Percentiles rank a stretch among this genome's conserved stretches.
These are phyloP conservation scores for Fallopia convolvulus DNA, from an alignment of 148 eudicot genomes.

Conservation along the genomic window DNA sequence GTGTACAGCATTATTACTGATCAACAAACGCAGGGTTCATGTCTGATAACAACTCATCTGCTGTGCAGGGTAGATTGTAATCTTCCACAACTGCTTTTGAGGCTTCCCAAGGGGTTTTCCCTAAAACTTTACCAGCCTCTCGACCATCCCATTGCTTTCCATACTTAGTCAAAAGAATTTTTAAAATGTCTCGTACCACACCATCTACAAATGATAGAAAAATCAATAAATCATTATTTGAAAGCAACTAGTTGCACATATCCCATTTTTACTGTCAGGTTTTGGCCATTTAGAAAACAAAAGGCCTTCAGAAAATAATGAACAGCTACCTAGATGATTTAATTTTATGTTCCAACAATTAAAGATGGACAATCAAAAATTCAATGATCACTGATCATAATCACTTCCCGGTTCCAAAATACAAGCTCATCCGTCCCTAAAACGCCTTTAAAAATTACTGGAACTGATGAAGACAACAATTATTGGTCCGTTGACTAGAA, in stretches of 20 bases:
- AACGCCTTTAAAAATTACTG: not conserved
- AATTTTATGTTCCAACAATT: not conserved
- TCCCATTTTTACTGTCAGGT: not conserved
- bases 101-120: constrained; percentile 79
- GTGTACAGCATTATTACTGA: constrained; percentile 38
- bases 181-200: constrained; percentile 56
- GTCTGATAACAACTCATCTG: constrained; percentile 58
- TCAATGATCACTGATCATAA: not conserved
- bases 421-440: not conserved
- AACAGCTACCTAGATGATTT: constrained; percentile 31
- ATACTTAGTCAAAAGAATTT: constrained; percentile 52
- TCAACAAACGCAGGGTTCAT: constrained; percentile 46
- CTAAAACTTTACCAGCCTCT: constrained; percentile 42
- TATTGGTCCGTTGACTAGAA: constrained; percentile 25
- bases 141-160: constrained; percentile 91
- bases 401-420: not conserved
- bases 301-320: not conserved
- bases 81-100: constrained; percentile 67
- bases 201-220: constrained; percentile 49
- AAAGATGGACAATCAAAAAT: not conserved
- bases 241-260: not conserved
- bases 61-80: constrained; percentile 60
- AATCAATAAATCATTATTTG: constrained; percentile 11
- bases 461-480: not conserved
- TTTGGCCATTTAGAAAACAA: not conserved